Evolutionary conservation across 1,284 basidiomycete species (phyloP).

Genomic region (Leccinum subspadiceum): DNA sequence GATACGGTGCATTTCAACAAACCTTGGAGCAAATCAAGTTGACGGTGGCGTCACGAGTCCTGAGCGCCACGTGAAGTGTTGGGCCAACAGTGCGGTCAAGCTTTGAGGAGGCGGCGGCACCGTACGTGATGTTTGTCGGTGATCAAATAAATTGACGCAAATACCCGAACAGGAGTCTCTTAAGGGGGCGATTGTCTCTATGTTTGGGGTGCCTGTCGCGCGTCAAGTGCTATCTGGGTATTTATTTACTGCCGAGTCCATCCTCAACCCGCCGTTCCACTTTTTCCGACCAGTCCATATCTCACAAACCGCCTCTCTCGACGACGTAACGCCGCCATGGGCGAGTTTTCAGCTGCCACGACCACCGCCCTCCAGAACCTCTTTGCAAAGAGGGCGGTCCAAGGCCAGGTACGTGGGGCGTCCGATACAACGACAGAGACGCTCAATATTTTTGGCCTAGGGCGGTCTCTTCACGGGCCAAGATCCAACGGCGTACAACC

Average conservation of each 20-base stretch:
- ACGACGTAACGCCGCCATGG: constrained; percentile 19
- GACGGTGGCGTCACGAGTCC: not conserved
- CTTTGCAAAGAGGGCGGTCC: constrained; percentile 35
- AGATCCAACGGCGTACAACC: constrained; percentile 67
- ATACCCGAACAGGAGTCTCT: not conserved
- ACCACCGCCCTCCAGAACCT: constrained; percentile 36
- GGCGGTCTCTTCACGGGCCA: constrained; percentile 65
- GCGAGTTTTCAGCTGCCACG: constrained; percentile 40
- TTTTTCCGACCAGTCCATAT: not conserved
- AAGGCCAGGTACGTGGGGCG: constrained; percentile 37
- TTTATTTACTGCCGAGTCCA: not conserved
- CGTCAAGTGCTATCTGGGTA: not conserved
- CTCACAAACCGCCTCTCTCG: not conserved
- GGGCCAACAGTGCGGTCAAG: not conserved
- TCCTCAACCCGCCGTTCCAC: not conserved
- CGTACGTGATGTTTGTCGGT: not conserved
- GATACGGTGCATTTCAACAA: not conserved
- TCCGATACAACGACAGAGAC: not conserved
- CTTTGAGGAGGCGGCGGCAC: not conserved
- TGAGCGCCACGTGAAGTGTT: not conserved
- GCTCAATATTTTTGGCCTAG: not conserved
- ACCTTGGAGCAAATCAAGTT: not conserved
- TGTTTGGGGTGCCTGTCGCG: not conserved
- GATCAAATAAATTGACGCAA: not conserved
- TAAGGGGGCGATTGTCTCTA: not conserved